Evolutionary conservation across 805 yeast species (phyloP).

Genomic region (Zygosaccharomyces rouxii): DNA sequence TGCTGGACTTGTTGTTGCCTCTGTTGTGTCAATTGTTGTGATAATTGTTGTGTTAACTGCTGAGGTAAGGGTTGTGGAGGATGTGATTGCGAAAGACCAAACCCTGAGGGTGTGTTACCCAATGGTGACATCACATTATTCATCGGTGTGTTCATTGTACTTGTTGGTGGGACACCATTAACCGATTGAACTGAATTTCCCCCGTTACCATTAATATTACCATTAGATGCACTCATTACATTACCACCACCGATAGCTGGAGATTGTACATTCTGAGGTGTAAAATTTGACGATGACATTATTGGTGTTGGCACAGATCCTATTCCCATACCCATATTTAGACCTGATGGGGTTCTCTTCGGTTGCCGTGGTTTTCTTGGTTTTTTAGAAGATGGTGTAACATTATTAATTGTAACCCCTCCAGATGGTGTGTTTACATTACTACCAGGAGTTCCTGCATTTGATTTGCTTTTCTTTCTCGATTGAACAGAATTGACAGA

Average conservation of each 20-base stretch:
- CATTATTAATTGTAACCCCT: conserved; percentile 7
- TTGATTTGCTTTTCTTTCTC: conserved; percentile 14
- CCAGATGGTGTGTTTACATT: conserved; percentile 17
- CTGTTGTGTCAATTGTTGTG: conserved; percentile 4
- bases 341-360: conserved; percentile 13
- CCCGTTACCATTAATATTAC: not conserved
- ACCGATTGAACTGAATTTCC: conserved; percentile 17
- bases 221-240: not conserved
- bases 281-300: conserved; percentile 2
- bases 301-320: conserved; percentile 1
- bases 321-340: not conserved
- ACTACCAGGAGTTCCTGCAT: conserved; percentile 19
- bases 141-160: conserved; percentile 24
- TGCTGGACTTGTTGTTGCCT: conserved; percentile 9
- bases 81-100: conserved; percentile 6
- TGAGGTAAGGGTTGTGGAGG: conserved; percentile 5
- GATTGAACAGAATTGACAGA: not conserved
- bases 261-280: not conserved
- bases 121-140: conserved; percentile 22
- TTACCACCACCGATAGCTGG: not conserved
- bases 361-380: conserved; percentile 30
- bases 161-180: conserved; percentile 22
- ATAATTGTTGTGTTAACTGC: conserved; percentile 7
- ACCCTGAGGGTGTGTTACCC: conserved; percentile 9
- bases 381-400: conserved; percentile 22